phyloP scores from a whole-genome alignment of 1,284 basidiomycete genomes.

The Polyporus tsugae region DNA sequence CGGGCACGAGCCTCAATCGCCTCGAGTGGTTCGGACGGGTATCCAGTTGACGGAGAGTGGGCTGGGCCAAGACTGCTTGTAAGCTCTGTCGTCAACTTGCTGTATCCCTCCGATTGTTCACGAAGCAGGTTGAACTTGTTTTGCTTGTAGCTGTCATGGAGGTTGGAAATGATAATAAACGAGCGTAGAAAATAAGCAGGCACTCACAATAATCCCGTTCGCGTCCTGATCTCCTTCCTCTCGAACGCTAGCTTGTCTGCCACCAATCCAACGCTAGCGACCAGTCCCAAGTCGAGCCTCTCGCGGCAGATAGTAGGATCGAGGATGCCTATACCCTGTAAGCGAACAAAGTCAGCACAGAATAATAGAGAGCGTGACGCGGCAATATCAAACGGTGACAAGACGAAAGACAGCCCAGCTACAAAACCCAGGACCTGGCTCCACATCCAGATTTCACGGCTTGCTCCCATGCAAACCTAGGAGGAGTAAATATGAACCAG shows the following conservation, averaged over 20 bases:
- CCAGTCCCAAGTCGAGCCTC: conserved; percentile 69
- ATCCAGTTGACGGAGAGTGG: conserved; percentile 66
- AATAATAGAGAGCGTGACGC: no score
- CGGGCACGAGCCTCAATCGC: conserved; percentile 71
- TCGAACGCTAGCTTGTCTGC: conserved; percentile 66
- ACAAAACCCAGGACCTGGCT: background rate
- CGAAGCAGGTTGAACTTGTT: conserved; percentile 98
- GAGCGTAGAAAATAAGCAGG: conserved; percentile 27
- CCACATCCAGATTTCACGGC: background rate
- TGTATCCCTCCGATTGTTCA: conserved; percentile 97
- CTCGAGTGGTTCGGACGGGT: conserved; percentile 64
- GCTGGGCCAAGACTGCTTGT: conserved; percentile 81
- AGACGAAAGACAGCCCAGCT: background rate
- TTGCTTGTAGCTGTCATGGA: conserved; percentile 85
- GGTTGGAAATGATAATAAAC: conserved; percentile 1
- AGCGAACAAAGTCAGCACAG: background rate
- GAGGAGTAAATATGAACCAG: background rate
- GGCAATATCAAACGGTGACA: no score
- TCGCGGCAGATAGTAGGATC: conserved; percentile 71
- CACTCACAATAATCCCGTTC: conserved; percentile 83
- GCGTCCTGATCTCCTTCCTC: conserved; percentile 79
- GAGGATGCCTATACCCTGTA: conserved; percentile 66
- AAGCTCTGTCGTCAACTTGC: conserved; percentile 88
- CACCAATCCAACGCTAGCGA: conserved; percentile 70
- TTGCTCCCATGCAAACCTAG: background rate